Conservation (phyloP, 331 rosid genomes). For the Quercus tomentella region DNA sequence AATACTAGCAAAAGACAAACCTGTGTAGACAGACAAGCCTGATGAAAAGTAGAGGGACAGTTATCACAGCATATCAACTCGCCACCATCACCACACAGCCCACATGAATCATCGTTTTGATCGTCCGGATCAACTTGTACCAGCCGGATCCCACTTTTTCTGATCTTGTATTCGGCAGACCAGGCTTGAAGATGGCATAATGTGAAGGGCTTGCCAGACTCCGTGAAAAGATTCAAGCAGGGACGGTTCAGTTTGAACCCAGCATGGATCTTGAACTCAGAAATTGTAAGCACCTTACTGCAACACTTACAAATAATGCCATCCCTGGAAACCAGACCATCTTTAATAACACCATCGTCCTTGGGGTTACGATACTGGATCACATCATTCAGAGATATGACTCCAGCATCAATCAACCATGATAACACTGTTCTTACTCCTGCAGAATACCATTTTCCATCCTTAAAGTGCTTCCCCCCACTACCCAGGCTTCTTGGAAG, state of each 20-base stretch:
- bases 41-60: conserved; percentile 96
- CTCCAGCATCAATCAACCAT: conserved; percentile 83
- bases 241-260: conserved; percentile 84
- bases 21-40: conserved; percentile 78
- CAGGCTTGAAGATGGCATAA: conserved; percentile 98
- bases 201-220: conserved; percentile 83
- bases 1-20: conserved; percentile 42
- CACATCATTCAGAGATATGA: conserved; percentile 59
- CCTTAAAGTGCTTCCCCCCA: conserved; percentile 65
- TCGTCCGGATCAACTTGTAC: conserved; percentile 59
- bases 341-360: conserved; percentile 60
- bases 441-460: conserved; percentile 52
- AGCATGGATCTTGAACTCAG: conserved; percentile 82
- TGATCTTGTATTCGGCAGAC: conserved; percentile 87
- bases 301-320: conserved; percentile 90
- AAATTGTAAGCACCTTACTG: conserved; percentile 49
- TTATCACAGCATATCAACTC: conserved; percentile 93
- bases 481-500: conserved; percentile 67
- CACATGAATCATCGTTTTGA: conserved; percentile 91
- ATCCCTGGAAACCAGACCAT: conserved; percentile 74
- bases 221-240: conserved; percentile 86
- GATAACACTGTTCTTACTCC: conserved; percentile 78
- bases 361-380: conserved; percentile 72
- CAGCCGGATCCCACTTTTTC: conserved; percentile 58
- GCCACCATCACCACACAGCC: conserved; percentile 95